Conservation (phyloP, 2,329 filamentous ascomycete genomes). For the Keithomyces neogunnii region DNA sequence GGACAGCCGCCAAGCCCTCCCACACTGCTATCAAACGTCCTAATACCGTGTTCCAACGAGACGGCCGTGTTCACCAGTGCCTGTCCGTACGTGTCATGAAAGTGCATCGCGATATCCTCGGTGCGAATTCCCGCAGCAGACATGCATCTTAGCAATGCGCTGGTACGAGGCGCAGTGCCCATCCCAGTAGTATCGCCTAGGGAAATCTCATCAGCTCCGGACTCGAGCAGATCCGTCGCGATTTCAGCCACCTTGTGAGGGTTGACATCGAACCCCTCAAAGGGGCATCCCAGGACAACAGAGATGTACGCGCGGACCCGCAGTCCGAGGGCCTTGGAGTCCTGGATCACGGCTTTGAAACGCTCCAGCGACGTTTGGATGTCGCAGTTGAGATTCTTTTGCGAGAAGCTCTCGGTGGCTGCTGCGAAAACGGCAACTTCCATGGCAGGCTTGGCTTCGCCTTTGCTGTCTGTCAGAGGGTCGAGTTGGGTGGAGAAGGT, state of each 20-base stretch:
- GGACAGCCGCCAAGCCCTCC: slow-evolving; percentile 78
- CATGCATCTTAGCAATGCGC: slow-evolving; percentile 56
- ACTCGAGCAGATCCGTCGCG: slow-evolving; percentile 63
- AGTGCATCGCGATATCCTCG: slow-evolving; percentile 71
- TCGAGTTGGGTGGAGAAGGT: slow-evolving; percentile 44
- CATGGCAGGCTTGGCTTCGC: slow-evolving; percentile 38
- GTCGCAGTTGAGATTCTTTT: slow-evolving; percentile 74
- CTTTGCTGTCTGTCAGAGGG: slow-evolving; percentile 25
- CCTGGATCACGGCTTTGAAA: slow-evolving; percentile 62
- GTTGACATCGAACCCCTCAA: slow-evolving; percentile 56
- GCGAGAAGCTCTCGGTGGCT: slow-evolving; percentile 72
- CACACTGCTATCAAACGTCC: slow-evolving; percentile 73
- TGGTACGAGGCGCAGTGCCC: slow-evolving; percentile 68
- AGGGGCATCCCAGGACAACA: slow-evolving; percentile 74
- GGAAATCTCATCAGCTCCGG: slow-evolving; percentile 85
- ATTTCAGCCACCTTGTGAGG: slow-evolving; percentile 57
- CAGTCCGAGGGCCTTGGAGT: slow-evolving; percentile 55
- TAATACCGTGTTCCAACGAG: slow-evolving; percentile 66
- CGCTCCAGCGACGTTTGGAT: slow-evolving; percentile 64
- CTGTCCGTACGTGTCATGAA: slow-evolving; percentile 83
- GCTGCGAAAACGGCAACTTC: slow-evolving; percentile 76
- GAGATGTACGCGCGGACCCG: slow-evolving; percentile 74
- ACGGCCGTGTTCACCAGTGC: slow-evolving; percentile 76
- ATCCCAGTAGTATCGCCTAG: slow-evolving; percentile 88
- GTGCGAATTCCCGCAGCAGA: slow-evolving; percentile 57